Conservation (phyloP, 345 rosid genomes). For the Conringia planisiliqua region DNA sequence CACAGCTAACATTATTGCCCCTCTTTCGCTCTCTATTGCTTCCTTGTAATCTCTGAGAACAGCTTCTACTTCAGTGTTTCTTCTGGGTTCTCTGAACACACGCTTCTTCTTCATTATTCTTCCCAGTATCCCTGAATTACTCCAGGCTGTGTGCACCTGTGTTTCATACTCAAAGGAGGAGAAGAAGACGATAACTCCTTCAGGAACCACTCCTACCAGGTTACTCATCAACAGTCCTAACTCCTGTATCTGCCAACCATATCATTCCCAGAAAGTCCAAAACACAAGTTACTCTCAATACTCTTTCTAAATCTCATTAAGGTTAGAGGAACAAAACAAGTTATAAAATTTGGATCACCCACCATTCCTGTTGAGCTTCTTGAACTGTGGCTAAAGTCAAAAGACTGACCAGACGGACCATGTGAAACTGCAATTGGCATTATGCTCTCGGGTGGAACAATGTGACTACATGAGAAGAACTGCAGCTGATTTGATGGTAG, state of each 20-base stretch:
- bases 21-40: slow-evolving; percentile 54
- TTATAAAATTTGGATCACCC: slow-evolving; percentile 19
- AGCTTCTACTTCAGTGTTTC: slow-evolving; percentile 55
- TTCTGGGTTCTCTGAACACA: slow-evolving; percentile 86
- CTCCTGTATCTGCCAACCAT: slow-evolving; percentile 66
- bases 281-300: slow-evolving; percentile 1
- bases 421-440: slow-evolving; percentile 74
- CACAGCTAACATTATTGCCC: slow-evolving; percentile 82
- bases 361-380: slow-evolving; percentile 70
- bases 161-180: slow-evolving; percentile 88
- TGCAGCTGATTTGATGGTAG: slow-evolving; percentile 58
- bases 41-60: slow-evolving; percentile 83
- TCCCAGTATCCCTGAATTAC: slow-evolving; percentile 64
- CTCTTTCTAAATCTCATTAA: slow-evolving; percentile 4
- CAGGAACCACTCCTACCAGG: slow-evolving; percentile 72
- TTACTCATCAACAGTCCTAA: slow-evolving; percentile 83
- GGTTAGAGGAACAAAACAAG: background rate
- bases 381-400: slow-evolving; percentile 84
- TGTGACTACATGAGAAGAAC: slow-evolving; percentile 87
- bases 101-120: slow-evolving; percentile 74
- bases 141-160: slow-evolving; percentile 76
- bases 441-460: slow-evolving; percentile 78
- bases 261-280: background rate
- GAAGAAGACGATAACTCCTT: slow-evolving; percentile 90
- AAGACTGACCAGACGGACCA: slow-evolving; percentile 78